Conservation (phyloP, 306 rosid species). For the Sophora flavescens region DNA sequence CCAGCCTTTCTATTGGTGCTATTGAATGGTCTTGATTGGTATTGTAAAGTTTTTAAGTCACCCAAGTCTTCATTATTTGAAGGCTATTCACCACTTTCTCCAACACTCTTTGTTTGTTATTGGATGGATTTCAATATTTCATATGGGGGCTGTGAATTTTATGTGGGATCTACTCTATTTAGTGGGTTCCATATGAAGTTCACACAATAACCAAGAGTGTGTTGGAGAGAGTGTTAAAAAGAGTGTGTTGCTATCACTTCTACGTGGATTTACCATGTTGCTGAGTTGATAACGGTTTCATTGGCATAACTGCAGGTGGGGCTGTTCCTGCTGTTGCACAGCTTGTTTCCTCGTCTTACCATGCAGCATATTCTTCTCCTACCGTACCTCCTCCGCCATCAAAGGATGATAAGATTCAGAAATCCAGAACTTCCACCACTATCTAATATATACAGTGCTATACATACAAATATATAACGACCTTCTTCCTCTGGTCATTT, state of each 20-base stretch:
- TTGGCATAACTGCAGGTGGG: slow-evolving; percentile 62
- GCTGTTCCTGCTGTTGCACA: slow-evolving; percentile 73
- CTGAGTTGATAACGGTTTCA: slow-evolving; percentile 11
- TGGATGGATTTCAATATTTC: too few species aligned
- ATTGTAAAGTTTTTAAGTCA: not conserved
- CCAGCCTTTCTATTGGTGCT: not conserved
- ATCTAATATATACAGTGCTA: slow-evolving; percentile 37
- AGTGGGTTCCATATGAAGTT: too few species aligned
- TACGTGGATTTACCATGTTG: not conserved
- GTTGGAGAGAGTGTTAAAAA: too few species aligned
- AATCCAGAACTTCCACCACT: slow-evolving; percentile 63
- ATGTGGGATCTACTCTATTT: too few species aligned
- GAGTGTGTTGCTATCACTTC: too few species aligned
- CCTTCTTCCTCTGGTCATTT: not conserved
- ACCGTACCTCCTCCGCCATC: slow-evolving; percentile 55
- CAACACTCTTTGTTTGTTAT: too few species aligned
- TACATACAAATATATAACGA: not conserved
- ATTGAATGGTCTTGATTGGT: not conserved
- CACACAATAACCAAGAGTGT: too few species aligned
- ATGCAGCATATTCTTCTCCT: slow-evolving; percentile 56
- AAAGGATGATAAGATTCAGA: slow-evolving; percentile 55
- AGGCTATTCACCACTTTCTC: not conserved
- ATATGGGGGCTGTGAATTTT: too few species aligned
- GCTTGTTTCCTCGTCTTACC: slow-evolving; percentile 74
- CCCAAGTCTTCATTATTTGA: not conserved